phyloP scores from a whole-genome alignment of 371 early-diverging fungal genomes.

The Actinomortierella ambigua region DNA sequence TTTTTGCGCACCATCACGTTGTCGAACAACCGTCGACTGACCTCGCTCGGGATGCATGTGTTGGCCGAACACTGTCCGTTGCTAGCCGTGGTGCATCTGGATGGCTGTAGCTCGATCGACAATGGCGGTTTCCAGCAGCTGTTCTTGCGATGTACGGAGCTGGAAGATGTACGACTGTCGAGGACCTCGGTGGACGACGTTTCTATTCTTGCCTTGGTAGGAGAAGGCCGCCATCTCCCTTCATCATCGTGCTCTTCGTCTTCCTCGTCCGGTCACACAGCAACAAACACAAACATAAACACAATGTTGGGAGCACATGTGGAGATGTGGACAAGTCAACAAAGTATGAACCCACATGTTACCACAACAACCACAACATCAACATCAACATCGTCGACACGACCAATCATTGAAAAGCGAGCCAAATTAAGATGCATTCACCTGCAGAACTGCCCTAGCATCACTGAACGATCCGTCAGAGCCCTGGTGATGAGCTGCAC shows the following conservation, averaged over 20 bases:
- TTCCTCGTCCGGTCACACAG: no score
- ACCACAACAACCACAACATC: no score
- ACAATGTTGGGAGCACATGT: no score
- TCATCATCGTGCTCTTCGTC: no score
- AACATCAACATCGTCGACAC: no score
- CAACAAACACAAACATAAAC: no score
- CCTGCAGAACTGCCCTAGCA: neutral
- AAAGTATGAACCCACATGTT: no score
- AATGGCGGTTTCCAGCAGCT: neutral
- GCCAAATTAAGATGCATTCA: neutral
- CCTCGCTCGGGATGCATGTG: neutral
- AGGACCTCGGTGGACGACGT: neutral
- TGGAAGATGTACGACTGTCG: constrained; percentile 1
- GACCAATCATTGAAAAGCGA: no score
- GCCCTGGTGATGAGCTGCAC: neutral
- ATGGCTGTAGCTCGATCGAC: constrained; percentile 6
- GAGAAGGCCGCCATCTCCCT: neutral
- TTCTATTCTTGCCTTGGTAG: neutral
- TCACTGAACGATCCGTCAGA: neutral
- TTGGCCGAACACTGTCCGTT: constrained; percentile 3
- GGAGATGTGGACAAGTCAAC: no score
- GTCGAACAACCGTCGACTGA: neutral
- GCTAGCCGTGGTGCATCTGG: neutral
- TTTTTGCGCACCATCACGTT: neutral
- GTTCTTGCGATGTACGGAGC: neutral